Evolutionary conservation across 2,329 filamentous ascomycete species (phyloP), one percentile per base, ranked within the genome.

Genomic region (Sclerotinia sclerotiorum): DNA sequence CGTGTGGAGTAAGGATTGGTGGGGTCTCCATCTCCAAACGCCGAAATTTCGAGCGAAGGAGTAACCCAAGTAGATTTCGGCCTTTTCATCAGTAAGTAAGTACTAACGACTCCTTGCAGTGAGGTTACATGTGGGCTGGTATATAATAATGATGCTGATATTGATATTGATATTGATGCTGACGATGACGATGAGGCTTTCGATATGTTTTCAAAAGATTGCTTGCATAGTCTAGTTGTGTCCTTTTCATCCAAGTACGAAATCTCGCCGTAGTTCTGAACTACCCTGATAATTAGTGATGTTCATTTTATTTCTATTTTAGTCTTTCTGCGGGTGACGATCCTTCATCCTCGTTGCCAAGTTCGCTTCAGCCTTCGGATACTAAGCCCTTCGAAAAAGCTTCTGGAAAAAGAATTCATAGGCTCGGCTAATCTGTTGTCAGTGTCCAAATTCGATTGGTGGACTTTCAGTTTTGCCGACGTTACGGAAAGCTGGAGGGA

Each of bases 1-100:
- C 2, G 21, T 66, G 24, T 60, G 64, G 54, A 48, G 52, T 57
- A 49, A 17, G 6, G 46, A 35, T n/a, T 35, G 44, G 64, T 58
- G 54, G 64, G 39, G 64, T 66, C 58, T 62, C 58, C 58, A 61
- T 46, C 13, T 64, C 32, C 42, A 58, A 51, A 58, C 54, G 54
- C 64, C 64, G 64, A 66, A n/a, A 10, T 24, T 60, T 66, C 42
- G 39, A 66, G 64, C 54, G 52, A 66, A 48, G 24, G 29, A 32
- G 27, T 60, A 6, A 55, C 52, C 52, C n/a, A 55, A 35, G 52
- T 13, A 55, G 52, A 35, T n/a, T n/a, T 6, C 19, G 17, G 1
- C 5, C 15, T 46, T 46, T 21, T 55, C 13, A 19, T 35, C 1
- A 55, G 19, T n/a, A 3, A 32, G 29, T 32, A 32, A n/a, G n/a